A percentile compares a stretch with the other conserved stretches of the same genome.
Evolutionary conservation across 129 eudicot genomes (phyloP).

Genomic region (Sambucus nigra): DNA sequence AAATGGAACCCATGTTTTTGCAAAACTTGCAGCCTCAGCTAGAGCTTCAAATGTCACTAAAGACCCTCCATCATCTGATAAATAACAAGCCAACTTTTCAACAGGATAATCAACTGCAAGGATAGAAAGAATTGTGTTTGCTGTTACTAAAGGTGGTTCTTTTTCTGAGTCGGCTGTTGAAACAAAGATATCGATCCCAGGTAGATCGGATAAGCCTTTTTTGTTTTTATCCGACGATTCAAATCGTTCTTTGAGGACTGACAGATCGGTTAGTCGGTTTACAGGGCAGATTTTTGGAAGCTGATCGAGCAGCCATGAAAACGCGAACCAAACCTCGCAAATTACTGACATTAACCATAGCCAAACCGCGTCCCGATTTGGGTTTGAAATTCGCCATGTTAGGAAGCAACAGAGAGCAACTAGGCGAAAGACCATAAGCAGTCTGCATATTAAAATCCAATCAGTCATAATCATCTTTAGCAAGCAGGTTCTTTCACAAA

Average conservation of each 20-base stretch:
- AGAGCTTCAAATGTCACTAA: slow-evolving; percentile 57
- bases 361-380: slow-evolving; percentile 92
- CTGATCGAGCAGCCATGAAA: slow-evolving; percentile 94
- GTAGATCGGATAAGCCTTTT: slow-evolving; percentile 80
- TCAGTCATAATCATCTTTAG: too few relatives aligned
- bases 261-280: slow-evolving; percentile 66
- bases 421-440: slow-evolving; percentile 74
- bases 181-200: slow-evolving; percentile 66
- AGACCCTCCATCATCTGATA: slow-evolving; percentile 66
- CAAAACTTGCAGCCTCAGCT: slow-evolving; percentile 71
- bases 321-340: slow-evolving; percentile 92
- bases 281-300: slow-evolving; percentile 96
- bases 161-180: slow-evolving; percentile 66
- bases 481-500: background rate
- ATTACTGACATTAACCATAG: slow-evolving; percentile 92
- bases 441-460: slow-evolving; percentile 32
- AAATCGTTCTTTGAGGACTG: slow-evolving; percentile 75
- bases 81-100: slow-evolving; percentile 52
- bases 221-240: slow-evolving; percentile 61
- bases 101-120: slow-evolving; percentile 62
- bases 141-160: slow-evolving; percentile 62
- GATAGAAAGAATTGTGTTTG: slow-evolving; percentile 59
- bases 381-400: slow-evolving; percentile 88
- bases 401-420: slow-evolving; percentile 71
- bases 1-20: slow-evolving; percentile 55